A percentile compares a stretch with the other conserved stretches of the same genome.
Evolutionary conservation across 148 eudicot genomes (phyloP).

Genomic region (Heliosperma pusillum): DNA sequence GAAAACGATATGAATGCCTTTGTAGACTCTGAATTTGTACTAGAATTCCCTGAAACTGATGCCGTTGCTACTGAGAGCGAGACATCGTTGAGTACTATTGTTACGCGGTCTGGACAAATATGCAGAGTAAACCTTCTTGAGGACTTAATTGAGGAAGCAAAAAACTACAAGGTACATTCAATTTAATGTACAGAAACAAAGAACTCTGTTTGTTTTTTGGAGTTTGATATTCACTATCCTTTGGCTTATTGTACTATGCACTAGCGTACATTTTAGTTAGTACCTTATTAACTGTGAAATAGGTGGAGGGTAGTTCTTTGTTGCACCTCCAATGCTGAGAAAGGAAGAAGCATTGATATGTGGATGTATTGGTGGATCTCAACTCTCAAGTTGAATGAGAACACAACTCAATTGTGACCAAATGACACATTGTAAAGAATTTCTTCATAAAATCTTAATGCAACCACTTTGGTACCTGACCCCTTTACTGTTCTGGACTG

Average conservation of each 20-base stretch:
- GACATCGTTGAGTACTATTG: conserved; percentile 29
- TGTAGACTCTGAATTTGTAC: conserved; percentile 21
- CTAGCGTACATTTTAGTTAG: background rate
- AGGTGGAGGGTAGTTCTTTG: too few species aligned
- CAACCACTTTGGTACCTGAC: background rate
- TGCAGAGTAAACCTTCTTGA: conserved; percentile 55
- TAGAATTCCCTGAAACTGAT: conserved; percentile 24
- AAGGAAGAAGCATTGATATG: background rate
- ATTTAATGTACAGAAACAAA: background rate
- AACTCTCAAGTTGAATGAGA: background rate
- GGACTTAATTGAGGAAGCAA: conserved; percentile 62
- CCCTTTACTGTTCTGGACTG: background rate
- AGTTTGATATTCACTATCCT: too few species aligned
- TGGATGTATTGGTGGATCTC: background rate
- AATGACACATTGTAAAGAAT: background rate
- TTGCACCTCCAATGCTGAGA: too few species aligned
- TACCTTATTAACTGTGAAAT: background rate
- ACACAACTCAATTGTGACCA: background rate
- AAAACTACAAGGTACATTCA: conserved; percentile 61
- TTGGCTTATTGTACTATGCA: background rate
- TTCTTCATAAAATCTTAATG: background rate
- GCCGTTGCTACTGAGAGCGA: conserved; percentile 31
- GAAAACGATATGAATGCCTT: conserved; percentile 23
- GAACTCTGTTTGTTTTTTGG: background rate
- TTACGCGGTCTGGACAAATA: conserved; percentile 52